phyloP scores from a whole-genome alignment of 768 basidiomycete genomes.

The Panaeolus papilionaceus region DNA sequence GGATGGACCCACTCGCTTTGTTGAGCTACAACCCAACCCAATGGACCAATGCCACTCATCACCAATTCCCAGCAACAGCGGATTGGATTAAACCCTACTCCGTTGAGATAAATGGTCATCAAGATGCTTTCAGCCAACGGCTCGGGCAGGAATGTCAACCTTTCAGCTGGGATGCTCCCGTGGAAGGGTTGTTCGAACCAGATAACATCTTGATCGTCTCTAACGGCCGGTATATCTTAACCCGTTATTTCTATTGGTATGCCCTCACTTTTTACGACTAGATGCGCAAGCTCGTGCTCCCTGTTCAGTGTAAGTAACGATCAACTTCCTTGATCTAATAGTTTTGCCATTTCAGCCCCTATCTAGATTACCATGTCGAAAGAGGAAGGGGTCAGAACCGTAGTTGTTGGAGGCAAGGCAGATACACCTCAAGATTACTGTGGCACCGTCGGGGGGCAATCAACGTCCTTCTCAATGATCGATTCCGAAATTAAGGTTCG shows the following conservation, averaged over 20 bases:
- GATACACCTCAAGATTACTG: constrained; percentile 60
- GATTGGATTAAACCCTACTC: constrained; percentile 56
- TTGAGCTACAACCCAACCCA: constrained; percentile 57
- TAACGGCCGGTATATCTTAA: constrained; percentile 52
- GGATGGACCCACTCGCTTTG: constrained; percentile 49
- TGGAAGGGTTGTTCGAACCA: constrained; percentile 52
- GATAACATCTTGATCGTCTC: constrained; percentile 57
- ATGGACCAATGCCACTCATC: constrained; percentile 55
- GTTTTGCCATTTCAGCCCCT: not conserved
- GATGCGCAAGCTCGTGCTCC: constrained; percentile 56
- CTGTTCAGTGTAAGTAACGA: constrained; percentile 47
- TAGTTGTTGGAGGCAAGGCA: constrained; percentile 60
- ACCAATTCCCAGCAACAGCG: constrained; percentile 43
- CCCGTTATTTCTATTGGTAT: not conserved
- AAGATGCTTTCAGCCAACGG: constrained; percentile 59
- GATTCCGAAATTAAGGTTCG: constrained; percentile 54
- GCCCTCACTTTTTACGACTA: constrained; percentile 20
- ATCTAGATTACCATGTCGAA: constrained; percentile 65
- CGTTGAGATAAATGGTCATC: constrained; percentile 51
- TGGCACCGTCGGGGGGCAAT: constrained; percentile 69
- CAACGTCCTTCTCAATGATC: constrained; percentile 58
- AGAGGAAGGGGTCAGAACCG: constrained; percentile 58
- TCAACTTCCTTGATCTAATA: constrained; percentile 26
- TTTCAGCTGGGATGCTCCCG: constrained; percentile 45
- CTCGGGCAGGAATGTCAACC: constrained; percentile 56